phyloP scores from a whole-genome alignment of 2,329 filamentous ascomycete genomes.

The Aspergillus sp. region DNA sequence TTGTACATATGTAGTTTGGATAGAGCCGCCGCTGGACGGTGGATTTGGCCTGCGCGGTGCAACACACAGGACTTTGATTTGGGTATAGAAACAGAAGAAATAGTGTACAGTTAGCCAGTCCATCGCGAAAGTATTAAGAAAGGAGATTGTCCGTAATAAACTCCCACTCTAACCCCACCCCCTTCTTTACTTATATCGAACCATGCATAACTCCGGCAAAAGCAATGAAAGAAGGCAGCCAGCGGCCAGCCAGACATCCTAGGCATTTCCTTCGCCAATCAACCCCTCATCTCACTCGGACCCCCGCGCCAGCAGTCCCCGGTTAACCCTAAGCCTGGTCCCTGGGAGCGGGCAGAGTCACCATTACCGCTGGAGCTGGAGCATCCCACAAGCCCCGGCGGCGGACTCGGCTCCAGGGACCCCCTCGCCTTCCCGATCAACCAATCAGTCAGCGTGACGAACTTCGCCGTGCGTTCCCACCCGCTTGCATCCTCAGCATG shows the following conservation, averaged over 20 bases:
- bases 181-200: not conserved
- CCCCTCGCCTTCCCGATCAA: slow-evolving; percentile 77
- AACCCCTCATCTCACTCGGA: not conserved
- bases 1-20: not conserved
- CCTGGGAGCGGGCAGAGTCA: slow-evolving; percentile 24
- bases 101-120: slow-evolving; percentile 14
- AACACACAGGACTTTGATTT: not conserved
- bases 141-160: slow-evolving; percentile 16
- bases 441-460: slow-evolving; percentile 95
- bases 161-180: not conserved
- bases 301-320: not conserved
- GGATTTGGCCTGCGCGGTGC: not conserved
- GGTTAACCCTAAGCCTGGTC: slow-evolving; percentile 19
- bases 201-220: too few relatives aligned
- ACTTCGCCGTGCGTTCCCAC: slow-evolving; percentile 81
- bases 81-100: slow-evolving; percentile 5
- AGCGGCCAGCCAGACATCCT: not conserved
- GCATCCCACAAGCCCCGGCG: slow-evolving; percentile 30
- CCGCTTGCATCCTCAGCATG: slow-evolving; percentile 82
- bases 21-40: not conserved
- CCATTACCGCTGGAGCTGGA: not conserved
- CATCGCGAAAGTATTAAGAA: slow-evolving; percentile 16
- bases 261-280: not conserved
- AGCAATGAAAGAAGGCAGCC: not conserved
- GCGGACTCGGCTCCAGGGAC: slow-evolving; percentile 34